These are phyloP conservation scores for Neurospora hispaniola DNA, from an alignment of 495 filamentous ascomycete genomes.

Conservation along the genomic window DNA sequence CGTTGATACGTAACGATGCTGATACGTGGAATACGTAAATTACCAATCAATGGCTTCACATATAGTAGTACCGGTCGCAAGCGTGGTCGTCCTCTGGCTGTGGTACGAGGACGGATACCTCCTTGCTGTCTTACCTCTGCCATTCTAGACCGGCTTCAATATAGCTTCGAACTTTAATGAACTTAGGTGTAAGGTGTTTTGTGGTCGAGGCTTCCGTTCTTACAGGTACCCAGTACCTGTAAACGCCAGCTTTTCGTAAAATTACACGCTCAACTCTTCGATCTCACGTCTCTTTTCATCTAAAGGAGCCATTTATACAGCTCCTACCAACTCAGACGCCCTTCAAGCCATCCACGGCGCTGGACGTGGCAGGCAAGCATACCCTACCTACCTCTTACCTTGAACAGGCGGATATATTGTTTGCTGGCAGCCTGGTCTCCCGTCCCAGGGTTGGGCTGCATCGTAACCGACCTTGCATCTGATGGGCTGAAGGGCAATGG, in stretches of 20 bases:
- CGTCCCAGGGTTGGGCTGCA: not conserved
- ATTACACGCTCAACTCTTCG: too few species aligned
- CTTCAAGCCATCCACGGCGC: not conserved
- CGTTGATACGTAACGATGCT: not conserved
- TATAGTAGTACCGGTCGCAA: not conserved
- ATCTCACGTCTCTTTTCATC: too few species aligned
- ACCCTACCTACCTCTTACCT: not conserved
- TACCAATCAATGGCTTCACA: not conserved
- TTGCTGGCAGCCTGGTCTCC: not conserved
- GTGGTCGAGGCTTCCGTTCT: too few species aligned
- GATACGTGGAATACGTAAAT: not conserved
- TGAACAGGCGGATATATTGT: not conserved
- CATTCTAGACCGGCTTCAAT: not conserved
- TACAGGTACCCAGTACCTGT: too few species aligned
- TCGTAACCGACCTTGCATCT: not conserved
- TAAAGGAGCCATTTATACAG: too few species aligned
- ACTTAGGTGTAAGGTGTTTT: too few species aligned
- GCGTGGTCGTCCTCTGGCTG: not conserved
- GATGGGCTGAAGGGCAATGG: not conserved
- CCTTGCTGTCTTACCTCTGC: not conserved
- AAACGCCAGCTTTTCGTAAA: too few species aligned
- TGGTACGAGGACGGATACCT: not conserved
- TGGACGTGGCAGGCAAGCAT: not conserved
- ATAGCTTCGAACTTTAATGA: not conserved
- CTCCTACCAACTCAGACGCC: not conserved